phyloP scores from a whole-genome alignment of 1,139 yeast species.

The Scheffersomyces stambukii region DNA sequence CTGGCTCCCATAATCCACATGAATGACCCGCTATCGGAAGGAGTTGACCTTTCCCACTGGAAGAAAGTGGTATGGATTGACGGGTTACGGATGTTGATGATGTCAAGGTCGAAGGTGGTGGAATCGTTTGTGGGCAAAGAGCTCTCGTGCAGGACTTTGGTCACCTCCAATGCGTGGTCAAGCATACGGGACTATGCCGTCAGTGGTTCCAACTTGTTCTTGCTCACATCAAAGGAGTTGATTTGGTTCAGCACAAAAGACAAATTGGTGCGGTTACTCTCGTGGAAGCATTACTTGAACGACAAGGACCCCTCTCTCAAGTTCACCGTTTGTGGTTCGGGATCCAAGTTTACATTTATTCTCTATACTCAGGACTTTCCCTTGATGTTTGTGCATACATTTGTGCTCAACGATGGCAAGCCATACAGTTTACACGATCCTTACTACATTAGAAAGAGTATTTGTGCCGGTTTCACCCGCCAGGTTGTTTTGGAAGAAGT shows the following conservation, averaged over 20 bases:
- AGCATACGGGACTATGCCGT: constrained; percentile 41
- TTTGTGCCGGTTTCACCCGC: constrained; percentile 7
- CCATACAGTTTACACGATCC: constrained; percentile 29
- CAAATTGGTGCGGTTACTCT: constrained; percentile 38
- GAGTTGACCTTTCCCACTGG: constrained; percentile 61
- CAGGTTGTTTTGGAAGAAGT: constrained; percentile 10
- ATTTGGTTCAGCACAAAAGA: constrained; percentile 38
- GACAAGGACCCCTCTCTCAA: constrained; percentile 53
- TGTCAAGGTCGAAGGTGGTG: constrained; percentile 44
- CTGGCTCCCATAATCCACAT: too few species aligned
- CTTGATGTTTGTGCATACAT: constrained; percentile 38
- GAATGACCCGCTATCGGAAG: too few species aligned
- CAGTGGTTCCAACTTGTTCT: constrained; percentile 26
- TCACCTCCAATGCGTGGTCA: constrained; percentile 59
- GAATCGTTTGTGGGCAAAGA: constrained; percentile 20
- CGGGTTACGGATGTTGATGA: constrained; percentile 27
- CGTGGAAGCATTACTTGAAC: constrained; percentile 68
- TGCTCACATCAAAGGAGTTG: constrained; percentile 61
- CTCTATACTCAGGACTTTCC: constrained; percentile 42
- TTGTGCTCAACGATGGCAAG: constrained; percentile 32
- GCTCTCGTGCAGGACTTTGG: constrained; percentile 24
- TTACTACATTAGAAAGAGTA: constrained; percentile 15
- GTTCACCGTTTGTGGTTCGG: constrained; percentile 26
- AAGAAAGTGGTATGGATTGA: constrained; percentile 47
- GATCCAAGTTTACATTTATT: constrained; percentile 17